Evolutionary conservation across 2,329 filamentous ascomycete genomes (phyloP), one percentile per base, ranked within the genome.

Genomic region (Colletotrichum eleusines): DNA sequence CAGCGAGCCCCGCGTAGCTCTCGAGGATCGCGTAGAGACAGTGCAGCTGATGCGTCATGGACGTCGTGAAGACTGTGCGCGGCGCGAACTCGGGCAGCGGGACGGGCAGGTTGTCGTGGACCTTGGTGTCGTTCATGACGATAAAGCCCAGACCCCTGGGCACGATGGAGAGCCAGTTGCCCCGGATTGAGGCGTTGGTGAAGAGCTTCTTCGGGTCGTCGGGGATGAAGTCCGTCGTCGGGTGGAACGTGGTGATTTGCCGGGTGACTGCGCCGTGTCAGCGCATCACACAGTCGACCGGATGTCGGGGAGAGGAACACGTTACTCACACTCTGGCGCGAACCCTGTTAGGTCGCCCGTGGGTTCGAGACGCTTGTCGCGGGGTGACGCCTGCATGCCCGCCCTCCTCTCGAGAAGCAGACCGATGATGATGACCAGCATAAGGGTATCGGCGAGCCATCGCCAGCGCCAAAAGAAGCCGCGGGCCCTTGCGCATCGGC

Each of bases 21-120:
- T 79, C 75, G 20, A 80, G 77, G 54, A 85, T 83, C 42, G 80
- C 76, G 72, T 80, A 44, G 42, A 84, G 76, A 71, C 83, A 84
- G 73, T 84, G 81, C 2, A 84, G 77, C 73, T 84, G 83, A 69
- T 84, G 83, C 4, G 82, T 84, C 72, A 84, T 78, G 2, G 80
- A 81, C 0, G 82, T 82, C 1, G 82, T 83, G 73, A 80, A 83
- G 58, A 81, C 78, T 51, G 80, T 81, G 48, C 78, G 76, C 20
- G 77, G 73, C 3, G 76, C 73, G 67, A 77, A 82, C 23, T 74
- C 75, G 20, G 76, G 54, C 9, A 84, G 74, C 20, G 75, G 78
- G 7, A 75, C 76, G 2, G 81, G 82, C 14, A 84, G 77, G 74
- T 81, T 80, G 51, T 81, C 75, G 74, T 81, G 80, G 16, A 73